Evolutionary conservation across 108 stramenopile genomes (phyloP).

Genomic region (Stephanodiscus triporus): DNA sequence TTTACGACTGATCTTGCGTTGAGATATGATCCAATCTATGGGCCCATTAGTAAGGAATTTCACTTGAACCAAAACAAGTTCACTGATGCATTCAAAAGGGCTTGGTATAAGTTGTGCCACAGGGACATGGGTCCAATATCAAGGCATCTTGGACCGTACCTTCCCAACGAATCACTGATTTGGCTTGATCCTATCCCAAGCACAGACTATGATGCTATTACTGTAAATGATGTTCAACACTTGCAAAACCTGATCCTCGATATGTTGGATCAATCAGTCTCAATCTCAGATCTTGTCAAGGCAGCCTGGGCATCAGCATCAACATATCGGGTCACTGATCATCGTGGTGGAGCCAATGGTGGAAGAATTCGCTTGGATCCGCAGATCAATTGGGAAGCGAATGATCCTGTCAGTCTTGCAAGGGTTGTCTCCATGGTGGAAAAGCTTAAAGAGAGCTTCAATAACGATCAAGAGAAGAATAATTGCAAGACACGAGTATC

Average conservation of each 20-base stretch:
- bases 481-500: slow-evolving; percentile 52
- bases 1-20: slow-evolving; percentile 75
- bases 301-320: slow-evolving; percentile 80
- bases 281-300: slow-evolving; percentile 57
- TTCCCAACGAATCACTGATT: slow-evolving; percentile 59
- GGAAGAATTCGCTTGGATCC: slow-evolving; percentile 67
- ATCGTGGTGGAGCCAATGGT: slow-evolving; percentile 82
- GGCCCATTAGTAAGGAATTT: slow-evolving; percentile 58
- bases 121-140: slow-evolving; percentile 74
- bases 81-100: slow-evolving; percentile 65
- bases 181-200: slow-evolving; percentile 79
- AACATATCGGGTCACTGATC: slow-evolving; percentile 71
- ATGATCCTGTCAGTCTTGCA: slow-evolving; percentile 60
- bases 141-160: slow-evolving; percentile 64
- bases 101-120: slow-evolving; percentile 81
- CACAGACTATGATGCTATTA: slow-evolving; percentile 31
- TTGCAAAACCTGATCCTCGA: slow-evolving; percentile 54
- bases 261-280: slow-evolving; percentile 47
- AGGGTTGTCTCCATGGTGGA: slow-evolving; percentile 51
- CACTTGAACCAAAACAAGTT: slow-evolving; percentile 58
- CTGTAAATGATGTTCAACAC: slow-evolving; percentile 29
- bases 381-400: slow-evolving; percentile 68
- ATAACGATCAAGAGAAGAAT: slow-evolving; percentile 14
- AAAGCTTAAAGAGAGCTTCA: slow-evolving; percentile 50
- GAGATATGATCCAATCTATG: slow-evolving; percentile 67